Percentiles rank a stretch among this genome's conserved stretches.
These are phyloP conservation scores for Apostasia shenzhenica DNA, from an alignment of 106 monocot genomes.

Conservation along the genomic window DNA sequence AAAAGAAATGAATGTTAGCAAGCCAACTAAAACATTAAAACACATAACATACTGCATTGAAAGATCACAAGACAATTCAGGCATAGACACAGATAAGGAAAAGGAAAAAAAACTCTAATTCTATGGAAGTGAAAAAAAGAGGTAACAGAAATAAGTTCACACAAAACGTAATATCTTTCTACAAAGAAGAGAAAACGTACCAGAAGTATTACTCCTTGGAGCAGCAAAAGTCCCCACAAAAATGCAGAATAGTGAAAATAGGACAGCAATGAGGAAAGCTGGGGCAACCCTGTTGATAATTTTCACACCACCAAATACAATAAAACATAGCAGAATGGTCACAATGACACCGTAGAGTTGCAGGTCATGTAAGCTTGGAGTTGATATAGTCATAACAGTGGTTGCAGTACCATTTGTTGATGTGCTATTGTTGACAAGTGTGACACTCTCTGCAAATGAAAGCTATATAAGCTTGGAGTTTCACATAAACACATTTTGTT, in stretches of 20 bases:
- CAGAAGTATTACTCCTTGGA: slow-evolving; percentile 67
- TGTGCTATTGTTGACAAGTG: slow-evolving; percentile 56
- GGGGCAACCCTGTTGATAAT: slow-evolving; percentile 96
- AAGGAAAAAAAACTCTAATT: not conserved
- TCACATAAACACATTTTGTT: too few species aligned
- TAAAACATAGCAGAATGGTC: slow-evolving; percentile 88
- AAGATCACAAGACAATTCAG: not conserved
- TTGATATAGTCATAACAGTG: slow-evolving; percentile 41
- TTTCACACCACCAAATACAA: slow-evolving; percentile 98
- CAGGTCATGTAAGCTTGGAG: slow-evolving; percentile 84
- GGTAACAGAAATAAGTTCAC: not conserved
- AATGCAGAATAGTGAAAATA: slow-evolving; percentile 93
- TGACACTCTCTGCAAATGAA: slow-evolving; percentile 56
- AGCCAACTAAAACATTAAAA: not conserved
- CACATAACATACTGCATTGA: not conserved
- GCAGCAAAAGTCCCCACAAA: slow-evolving; percentile 77
- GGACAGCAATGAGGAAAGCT: slow-evolving; percentile 79
- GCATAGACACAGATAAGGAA: not conserved
- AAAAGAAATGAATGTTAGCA: not conserved
- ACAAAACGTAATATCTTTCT: not conserved
- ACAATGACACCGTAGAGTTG: slow-evolving; percentile 87
- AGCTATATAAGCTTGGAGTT: not conserved
- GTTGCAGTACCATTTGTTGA: slow-evolving; percentile 45
- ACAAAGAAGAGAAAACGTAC: slow-evolving; percentile 32
- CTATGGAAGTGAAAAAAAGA: not conserved